Conservation (phyloP, 768 basidiomycete genomes). For the Rhodotorula taiwanensis region DNA sequence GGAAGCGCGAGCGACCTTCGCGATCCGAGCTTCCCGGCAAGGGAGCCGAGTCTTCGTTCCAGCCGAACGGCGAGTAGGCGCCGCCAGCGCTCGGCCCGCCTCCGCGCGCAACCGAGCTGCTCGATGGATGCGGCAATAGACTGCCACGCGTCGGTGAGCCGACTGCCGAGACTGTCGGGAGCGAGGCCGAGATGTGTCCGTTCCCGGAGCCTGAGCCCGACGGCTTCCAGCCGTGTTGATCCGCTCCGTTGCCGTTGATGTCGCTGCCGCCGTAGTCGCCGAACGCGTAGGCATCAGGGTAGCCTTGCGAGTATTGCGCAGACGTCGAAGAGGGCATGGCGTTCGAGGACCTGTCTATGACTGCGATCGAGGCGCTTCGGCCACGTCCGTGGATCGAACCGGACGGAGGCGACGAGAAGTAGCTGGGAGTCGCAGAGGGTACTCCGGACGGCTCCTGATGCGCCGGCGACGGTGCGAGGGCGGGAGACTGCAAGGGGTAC, state of each 20-base stretch:
- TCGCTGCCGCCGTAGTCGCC: not conserved
- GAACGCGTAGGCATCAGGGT: too few relatives aligned
- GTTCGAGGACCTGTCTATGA: conserved; percentile 1
- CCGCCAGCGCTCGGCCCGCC: not conserved
- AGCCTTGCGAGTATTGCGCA: not conserved
- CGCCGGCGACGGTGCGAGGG: not conserved
- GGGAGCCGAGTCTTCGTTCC: conserved; percentile 8
- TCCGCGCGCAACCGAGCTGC: not conserved
- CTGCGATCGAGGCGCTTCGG: conserved; percentile 6
- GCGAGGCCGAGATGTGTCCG: conserved; percentile 27
- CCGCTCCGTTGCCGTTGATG: conserved; percentile 6
- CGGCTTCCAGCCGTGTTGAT: conserved; percentile 33
- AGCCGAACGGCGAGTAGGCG: conserved; percentile 16
- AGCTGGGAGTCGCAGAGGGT: conserved; percentile 2
- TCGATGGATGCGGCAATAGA: too few relatives aligned
- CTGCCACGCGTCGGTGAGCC: conserved; percentile 16
- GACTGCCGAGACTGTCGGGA: conserved; percentile 29
- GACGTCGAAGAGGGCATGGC: not conserved
- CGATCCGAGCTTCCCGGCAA: not conserved
- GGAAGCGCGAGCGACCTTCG: conserved; percentile 13
- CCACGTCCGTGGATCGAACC: conserved; percentile 8
- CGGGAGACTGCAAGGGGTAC: not conserved
- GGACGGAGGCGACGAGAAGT: conserved; percentile 19
- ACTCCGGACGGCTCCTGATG: not conserved
- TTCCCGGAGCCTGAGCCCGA: conserved; percentile 4